These are phyloP conservation scores for Stropharia rugosoannulata DNA, from an alignment of 768 basidiomycete species.

Conservation along the genomic window DNA sequence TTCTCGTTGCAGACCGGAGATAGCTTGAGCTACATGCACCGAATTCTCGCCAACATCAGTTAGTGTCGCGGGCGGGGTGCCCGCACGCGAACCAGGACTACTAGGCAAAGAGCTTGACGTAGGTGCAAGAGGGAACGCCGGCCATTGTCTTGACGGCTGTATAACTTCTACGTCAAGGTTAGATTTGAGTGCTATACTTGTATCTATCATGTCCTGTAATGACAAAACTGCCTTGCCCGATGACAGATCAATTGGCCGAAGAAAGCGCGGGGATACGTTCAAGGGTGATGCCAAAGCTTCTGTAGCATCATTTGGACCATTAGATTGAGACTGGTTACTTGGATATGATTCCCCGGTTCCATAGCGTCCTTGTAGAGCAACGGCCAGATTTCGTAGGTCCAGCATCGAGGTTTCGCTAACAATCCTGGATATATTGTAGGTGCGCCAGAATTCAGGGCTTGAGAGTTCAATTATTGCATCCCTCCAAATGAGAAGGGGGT, in stretches of 20 bases:
- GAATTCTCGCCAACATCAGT: constrained; percentile 31
- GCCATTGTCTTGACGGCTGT: constrained; percentile 53
- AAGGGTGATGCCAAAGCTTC: neutral
- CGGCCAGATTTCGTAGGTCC: constrained; percentile 53
- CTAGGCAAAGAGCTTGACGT: constrained; percentile 9
- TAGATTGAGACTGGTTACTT: neutral
- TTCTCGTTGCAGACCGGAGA: constrained; percentile 74
- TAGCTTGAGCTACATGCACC: constrained; percentile 57
- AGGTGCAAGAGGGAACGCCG: constrained; percentile 40
- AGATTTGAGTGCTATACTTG: constrained; percentile 72
- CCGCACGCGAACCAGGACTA: constrained; percentile 16
- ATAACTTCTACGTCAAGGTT: constrained; percentile 63
- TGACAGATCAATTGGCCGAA: constrained; percentile 34
- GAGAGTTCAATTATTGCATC: constrained; percentile 64
- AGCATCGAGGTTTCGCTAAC: constrained; percentile 70
- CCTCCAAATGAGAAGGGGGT: constrained; percentile 69
- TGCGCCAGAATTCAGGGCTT: constrained; percentile 65
- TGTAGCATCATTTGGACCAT: neutral
- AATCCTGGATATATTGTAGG: constrained; percentile 60
- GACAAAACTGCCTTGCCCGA: constrained; percentile 48
- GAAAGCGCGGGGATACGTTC: constrained; percentile 20
- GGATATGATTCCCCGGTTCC: constrained; percentile 1
- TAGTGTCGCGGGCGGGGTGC: constrained; percentile 3
- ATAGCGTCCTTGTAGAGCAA: constrained; percentile 43
- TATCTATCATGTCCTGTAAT: constrained; percentile 73